Evolutionary conservation across 805 yeast genomes (phyloP), one percentile per base, ranked within the genome.

Genomic region (Yarrowia osloensis): DNA sequence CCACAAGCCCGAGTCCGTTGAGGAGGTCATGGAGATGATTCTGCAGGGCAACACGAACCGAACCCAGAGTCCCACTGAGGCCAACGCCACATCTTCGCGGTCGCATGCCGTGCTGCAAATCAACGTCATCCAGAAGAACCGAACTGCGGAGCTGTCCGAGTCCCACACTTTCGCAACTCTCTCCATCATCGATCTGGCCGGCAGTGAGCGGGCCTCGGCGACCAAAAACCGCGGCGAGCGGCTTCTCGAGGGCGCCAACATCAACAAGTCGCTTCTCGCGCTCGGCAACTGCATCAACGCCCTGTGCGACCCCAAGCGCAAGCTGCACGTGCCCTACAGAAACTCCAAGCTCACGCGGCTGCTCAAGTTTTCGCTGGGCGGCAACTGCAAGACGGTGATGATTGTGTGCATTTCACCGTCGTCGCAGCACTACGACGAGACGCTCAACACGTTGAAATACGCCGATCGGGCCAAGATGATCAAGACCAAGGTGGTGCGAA

Each of bases 231-330:
- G 91, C 54, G 98, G 98, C 0, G 84, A 82, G 33, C 79, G 97
- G 59, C 81, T 94, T 15, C 84, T 85, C 67, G 98, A 94, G 76
- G 98, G 98, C 29, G 98, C 98, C 15, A 91, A 91, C 75, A 94
- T 94, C 74, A 94, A 94, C 78, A 86, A 87, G 74, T 91, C 97
- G 0, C 79, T 94, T 52, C 77, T 94, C 59, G 97, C 98, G 0
- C 81, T 94, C 54, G 98, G 98, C 0, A 93, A 92, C 74, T 94
- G 98, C 77, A 93, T 94, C 69, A 92, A 91, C 76, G 97, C 98
- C 1, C 80, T 93, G 49, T 90, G 97, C 77, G 92, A 88, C 70
- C 85, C 86, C 5, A 81, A 87, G 67, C 80, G 84, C 62, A 78
- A 85, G 68, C 82, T 84, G 72, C 97, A 92, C 78, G 85, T 94